Conservation (phyloP, 1,139 yeast genomes). For the Pichia sp. region DNA sequence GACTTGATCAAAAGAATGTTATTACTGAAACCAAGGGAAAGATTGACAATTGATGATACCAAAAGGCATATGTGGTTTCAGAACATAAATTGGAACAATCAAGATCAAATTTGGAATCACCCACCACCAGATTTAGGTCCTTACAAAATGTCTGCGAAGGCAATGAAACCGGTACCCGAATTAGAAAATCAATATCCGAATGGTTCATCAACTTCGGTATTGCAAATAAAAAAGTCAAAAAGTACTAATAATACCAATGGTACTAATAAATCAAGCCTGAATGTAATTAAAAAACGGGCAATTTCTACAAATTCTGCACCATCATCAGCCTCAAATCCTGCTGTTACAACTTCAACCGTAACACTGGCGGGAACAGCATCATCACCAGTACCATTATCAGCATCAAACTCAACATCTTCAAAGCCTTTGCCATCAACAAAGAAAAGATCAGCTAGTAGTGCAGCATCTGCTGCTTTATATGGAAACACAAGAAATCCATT, state of each 20-base stretch:
- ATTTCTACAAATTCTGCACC: constrained; percentile 9
- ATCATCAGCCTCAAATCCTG: constrained; percentile 3
- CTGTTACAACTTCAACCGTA: neutral
- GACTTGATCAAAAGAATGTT: constrained; percentile 67
- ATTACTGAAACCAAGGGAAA: constrained; percentile 53
- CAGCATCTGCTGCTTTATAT: constrained; percentile 19
- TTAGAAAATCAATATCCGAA: constrained; percentile 27
- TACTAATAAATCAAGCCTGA: neutral
- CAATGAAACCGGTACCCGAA: constrained; percentile 52
- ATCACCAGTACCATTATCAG: neutral
- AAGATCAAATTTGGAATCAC: constrained; percentile 58
- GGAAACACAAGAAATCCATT: constrained; percentile 10
- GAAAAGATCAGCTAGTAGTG: constrained; percentile 15
- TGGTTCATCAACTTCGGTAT: constrained; percentile 11
- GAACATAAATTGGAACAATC: constrained; percentile 58
- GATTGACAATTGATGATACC: constrained; percentile 60
- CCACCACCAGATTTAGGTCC: constrained; percentile 77
- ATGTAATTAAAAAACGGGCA: neutral
- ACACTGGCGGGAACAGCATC: neutral
- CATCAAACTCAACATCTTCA: neutral
- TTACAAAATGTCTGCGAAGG: constrained; percentile 52
- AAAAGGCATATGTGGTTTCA: constrained; percentile 72
- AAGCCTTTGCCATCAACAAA: neutral
- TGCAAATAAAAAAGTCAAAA: constrained; percentile 7
- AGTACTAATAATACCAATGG: neutral